A percentile compares a stretch with the other conserved stretches of the same genome.
phyloP scores from a whole-genome alignment of 345 rosid species.

The Triadica sebifera region DNA sequence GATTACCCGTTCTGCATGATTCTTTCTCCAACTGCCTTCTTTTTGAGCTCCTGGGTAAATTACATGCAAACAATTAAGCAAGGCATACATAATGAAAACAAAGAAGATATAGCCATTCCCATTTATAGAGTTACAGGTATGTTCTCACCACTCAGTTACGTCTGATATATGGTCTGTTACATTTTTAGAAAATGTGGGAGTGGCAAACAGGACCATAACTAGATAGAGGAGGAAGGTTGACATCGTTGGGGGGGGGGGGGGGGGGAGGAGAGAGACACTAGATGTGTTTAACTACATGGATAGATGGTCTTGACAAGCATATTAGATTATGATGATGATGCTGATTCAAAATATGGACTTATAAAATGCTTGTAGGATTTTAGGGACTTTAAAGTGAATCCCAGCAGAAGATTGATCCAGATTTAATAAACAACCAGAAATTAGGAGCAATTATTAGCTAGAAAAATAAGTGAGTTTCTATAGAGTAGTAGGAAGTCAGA shows the following conservation, averaged over 20 bases:
- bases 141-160: constrained; percentile 28
- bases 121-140: constrained; percentile 6
- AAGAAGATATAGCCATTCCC: background rate
- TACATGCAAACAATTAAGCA: background rate
- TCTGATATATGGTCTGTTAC: constrained; percentile 4
- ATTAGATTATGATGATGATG: background rate
- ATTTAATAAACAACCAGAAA: background rate
- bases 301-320: background rate
- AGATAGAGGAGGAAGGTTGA: constrained; percentile 20
- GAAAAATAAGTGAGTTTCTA: background rate
- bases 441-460: background rate
- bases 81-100: background rate
- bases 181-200: constrained; percentile 18
- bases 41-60: constrained; percentile 28
- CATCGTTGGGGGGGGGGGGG: constrained; percentile 17
- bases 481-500: background rate
- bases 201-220: constrained; percentile 13
- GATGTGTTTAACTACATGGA: background rate
- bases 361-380: background rate
- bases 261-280: too few species aligned
- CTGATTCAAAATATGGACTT: background rate
- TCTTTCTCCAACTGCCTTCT: constrained; percentile 15
- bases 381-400: background rate
- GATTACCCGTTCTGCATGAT: constrained; percentile 28
- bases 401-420: background rate